These are phyloP conservation scores for Tricholoma saponaceum DNA, from an alignment of 768 basidiomycete genomes.

Conservation along the genomic window DNA sequence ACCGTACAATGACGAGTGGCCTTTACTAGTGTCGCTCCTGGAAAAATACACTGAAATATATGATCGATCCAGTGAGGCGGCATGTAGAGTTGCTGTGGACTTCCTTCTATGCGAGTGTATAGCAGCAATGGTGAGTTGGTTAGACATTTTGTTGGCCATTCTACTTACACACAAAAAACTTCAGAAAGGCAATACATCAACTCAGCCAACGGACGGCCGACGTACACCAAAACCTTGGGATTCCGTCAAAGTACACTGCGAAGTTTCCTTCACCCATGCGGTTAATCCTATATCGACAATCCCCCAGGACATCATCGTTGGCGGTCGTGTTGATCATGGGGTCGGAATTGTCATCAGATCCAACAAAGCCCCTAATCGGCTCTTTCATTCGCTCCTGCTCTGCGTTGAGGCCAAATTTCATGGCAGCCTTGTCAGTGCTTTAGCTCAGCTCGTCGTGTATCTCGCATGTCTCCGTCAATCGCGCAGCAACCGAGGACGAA, in stretches of 20 bases:
- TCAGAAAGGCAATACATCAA: neutral
- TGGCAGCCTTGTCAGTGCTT: slow-evolving; percentile 5
- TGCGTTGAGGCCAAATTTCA: slow-evolving; percentile 12
- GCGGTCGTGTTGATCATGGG: slow-evolving; percentile 9
- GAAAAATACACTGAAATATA: neutral
- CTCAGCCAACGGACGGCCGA: neutral
- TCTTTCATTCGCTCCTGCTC: slow-evolving; percentile 14
- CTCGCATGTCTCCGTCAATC: slow-evolving; percentile 16
- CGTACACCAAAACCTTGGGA: slow-evolving; percentile 12
- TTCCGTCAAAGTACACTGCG: slow-evolving; percentile 13
- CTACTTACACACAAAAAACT: neutral
- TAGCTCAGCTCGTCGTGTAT: slow-evolving; percentile 14
- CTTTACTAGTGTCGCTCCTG: neutral
- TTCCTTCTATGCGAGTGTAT: neutral
- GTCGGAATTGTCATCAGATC: slow-evolving; percentile 4
- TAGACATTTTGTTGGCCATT: neutral
- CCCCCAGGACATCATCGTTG: neutral
- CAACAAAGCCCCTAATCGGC: slow-evolving; percentile 4
- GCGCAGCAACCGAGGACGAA: slow-evolving; percentile 10
- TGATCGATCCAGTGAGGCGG: neutral
- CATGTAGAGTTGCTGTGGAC: neutral
- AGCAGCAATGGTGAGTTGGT: neutral
- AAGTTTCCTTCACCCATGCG: slow-evolving; percentile 14
- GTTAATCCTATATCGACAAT: slow-evolving; percentile 2
- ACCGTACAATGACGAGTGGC: neutral